Conservation (phyloP, 1,284 basidiomycete species). For the Leccinum subspadiceum region DNA sequence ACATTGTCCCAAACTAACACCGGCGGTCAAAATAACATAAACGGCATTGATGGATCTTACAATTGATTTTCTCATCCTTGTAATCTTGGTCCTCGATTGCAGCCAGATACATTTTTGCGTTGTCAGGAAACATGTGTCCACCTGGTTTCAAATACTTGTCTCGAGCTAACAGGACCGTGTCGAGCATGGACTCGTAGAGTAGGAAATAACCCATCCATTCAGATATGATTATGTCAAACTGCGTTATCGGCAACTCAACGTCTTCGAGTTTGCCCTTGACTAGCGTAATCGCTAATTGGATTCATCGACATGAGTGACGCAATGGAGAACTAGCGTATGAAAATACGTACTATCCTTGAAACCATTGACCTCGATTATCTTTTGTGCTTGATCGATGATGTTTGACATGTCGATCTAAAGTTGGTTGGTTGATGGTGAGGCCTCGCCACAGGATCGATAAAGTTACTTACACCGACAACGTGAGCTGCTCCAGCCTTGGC, state of each 20-base stretch:
- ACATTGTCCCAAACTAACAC: conserved; percentile 96
- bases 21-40: conserved; percentile 3
- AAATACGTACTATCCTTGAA: conserved; percentile 85
- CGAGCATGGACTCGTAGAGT: conserved; percentile 99
- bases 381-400: conserved; percentile 98
- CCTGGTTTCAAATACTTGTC: conserved; percentile 94
- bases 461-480: conserved; percentile 80
- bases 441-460: not conserved
- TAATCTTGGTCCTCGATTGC: conserved; percentile 99
- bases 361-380: conserved; percentile 95
- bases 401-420: conserved; percentile 98
- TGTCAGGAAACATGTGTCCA: conserved; percentile 96
- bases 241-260: conserved; percentile 75
- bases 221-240: conserved; percentile 99
- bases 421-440: conserved; percentile 10
- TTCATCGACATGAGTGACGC: conserved; percentile 11
- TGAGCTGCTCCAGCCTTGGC: conserved; percentile 96
- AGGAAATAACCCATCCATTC: conserved; percentile 99
- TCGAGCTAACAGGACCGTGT: conserved; percentile 94
- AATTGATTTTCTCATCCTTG: conserved; percentile 99
- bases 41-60: conserved; percentile 39
- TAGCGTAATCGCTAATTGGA: conserved; percentile 79
- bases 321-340: not conserved
- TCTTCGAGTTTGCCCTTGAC: conserved; percentile 99
- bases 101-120: conserved; percentile 89